Evolutionary conservation across 192 early-diverging fungal genomes (phyloP), one percentile per base, ranked within the genome.

Genomic region (Tieghemiomyces parasiticus): DNA sequence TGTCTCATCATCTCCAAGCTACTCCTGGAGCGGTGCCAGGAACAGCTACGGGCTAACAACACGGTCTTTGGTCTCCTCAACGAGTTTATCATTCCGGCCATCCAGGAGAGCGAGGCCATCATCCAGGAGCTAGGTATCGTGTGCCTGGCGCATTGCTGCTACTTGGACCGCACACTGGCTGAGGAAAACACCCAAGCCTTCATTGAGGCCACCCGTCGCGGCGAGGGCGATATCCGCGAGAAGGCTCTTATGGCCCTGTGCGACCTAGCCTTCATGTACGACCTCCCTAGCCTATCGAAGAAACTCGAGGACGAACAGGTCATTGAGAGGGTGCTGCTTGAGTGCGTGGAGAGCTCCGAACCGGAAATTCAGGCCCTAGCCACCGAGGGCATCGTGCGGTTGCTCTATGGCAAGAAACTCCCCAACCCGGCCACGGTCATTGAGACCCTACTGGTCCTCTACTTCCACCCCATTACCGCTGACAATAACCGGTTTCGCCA

Each of bases 121-220:
- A 61, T 91, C 32, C 80, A 84, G 44, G 85, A 88, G 65, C 76
- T 84, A 38, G 90, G 87, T 28, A 71, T 93, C 33, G 83, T 91
- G 53, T 92, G 90, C 61, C 74, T 92, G 52, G 87, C 85, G 14
- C 76, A 93, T 30, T 76, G 76, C 56, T 92, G 90, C 63, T 67
- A 79, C 20, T 65, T 90, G 32, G 89, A 92, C 65, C 82, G 82
- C 74, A 71, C 63, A 16, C 67, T 95, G 45, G 87, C 85, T 0
- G 61, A 80, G 25, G 80, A 84, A 60, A 91, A 92, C 53, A 61
- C 85, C 24, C 63, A 69, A 26, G 71, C 91, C 26, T 92, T 92
- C 68, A 72, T 84, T 26, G 76, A 85, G 50, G 85, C 77, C 33
- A 75, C 79, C 42, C 63, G 73, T 51, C 76, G 74, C 65, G 64